A percentile compares a stretch with the other conserved stretches of the same genome.
phyloP scores from a whole-genome alignment of 495 filamentous ascomycete genomes.

The Daldinia bambusicola region DNA sequence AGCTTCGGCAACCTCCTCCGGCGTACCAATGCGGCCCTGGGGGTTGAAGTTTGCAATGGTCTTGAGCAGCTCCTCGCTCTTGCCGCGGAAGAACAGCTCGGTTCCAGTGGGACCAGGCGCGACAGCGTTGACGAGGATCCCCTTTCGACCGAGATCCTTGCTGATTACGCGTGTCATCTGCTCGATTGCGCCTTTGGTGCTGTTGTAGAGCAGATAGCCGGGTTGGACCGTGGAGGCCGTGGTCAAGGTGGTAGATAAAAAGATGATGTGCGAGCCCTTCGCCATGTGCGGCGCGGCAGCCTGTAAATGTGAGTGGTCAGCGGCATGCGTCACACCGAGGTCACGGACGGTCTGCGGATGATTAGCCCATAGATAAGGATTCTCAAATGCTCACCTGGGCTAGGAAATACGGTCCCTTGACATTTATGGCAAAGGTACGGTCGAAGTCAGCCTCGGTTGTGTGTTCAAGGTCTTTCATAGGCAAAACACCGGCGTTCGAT shows the following conservation, averaged over 20 bases:
- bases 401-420: slow-evolving; percentile 75
- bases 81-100: slow-evolving; percentile 72
- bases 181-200: slow-evolving; percentile 75
- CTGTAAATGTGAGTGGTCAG: slow-evolving; percentile 45
- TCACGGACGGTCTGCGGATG: neutral
- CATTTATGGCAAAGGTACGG: slow-evolving; percentile 64
- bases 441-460: slow-evolving; percentile 71
- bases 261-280: slow-evolving; percentile 65
- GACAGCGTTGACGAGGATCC: slow-evolving; percentile 71
- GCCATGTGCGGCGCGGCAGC: slow-evolving; percentile 72
- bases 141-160: slow-evolving; percentile 71
- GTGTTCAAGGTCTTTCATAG: slow-evolving; percentile 63
- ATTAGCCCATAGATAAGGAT: neutral
- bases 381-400: slow-evolving; percentile 40
- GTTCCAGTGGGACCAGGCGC: slow-evolving; percentile 74
- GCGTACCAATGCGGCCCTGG: slow-evolving; percentile 68
- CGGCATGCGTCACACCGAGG: neutral
- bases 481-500: slow-evolving; percentile 67
- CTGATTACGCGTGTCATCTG: slow-evolving; percentile 71
- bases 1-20: slow-evolving; percentile 70
- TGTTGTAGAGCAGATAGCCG: slow-evolving; percentile 68
- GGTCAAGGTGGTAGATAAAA: slow-evolving; percentile 67
- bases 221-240: slow-evolving; percentile 60
- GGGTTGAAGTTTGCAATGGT: slow-evolving; percentile 59
- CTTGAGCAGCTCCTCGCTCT: slow-evolving; percentile 67